A percentile compares a stretch with the other conserved stretches of the same genome.
Evolutionary conservation across 176 grass and related monocot species (phyloP).

Genomic region (Zea mays): Zm-B73-REFERENCE-NAM-5.0 NC_050100.1:25648001-25648500

Average conservation of each 20-base stretch:
- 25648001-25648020: no score
- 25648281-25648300: constrained; percentile 6
- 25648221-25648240: constrained; percentile 14
- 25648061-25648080: not conserved
- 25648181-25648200: constrained; percentile 64
- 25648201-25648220: constrained; percentile 73
- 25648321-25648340: constrained; percentile 20
- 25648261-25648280: not conserved
- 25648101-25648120: constrained; percentile 72
- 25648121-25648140: constrained; percentile 84
- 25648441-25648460: not conserved
- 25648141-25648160: constrained; percentile 81
- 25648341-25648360: constrained; percentile 6
- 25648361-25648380: not conserved
- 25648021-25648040: no score
- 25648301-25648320: not conserved
- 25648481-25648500: constrained; percentile 85
- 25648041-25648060: not conserved
- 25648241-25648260: not conserved
- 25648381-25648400: constrained; percentile 30
- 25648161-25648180: constrained; percentile 94
- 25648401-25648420: not conserved
- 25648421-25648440: constrained; percentile 13
- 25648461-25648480: constrained; percentile 52
- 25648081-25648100: constrained; percentile 49